Percentiles rank a stretch among this genome's conserved stretches.
These are phyloP conservation scores for Alternaria postmessia DNA, from an alignment of 2,329 filamentous ascomycete genomes.

Conservation along the genomic window DNA sequence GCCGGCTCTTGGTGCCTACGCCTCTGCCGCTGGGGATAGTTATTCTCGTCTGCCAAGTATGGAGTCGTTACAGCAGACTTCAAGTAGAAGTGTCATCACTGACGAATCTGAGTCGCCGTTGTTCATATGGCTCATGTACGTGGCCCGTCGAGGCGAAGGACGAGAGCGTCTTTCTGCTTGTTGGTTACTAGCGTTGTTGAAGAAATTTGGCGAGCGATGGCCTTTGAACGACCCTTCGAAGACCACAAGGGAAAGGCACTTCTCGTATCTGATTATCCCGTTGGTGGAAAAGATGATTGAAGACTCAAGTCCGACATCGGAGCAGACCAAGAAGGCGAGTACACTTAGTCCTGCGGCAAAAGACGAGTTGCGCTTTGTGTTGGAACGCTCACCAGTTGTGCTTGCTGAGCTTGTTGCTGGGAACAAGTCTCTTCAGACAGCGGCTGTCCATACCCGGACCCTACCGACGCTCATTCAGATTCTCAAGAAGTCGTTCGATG, in stretches of 20 bases:
- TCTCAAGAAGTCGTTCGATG: constrained; percentile 72
- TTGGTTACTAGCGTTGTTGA: constrained; percentile 49
- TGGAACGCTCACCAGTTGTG: constrained; percentile 72
- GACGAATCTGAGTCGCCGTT: constrained; percentile 58
- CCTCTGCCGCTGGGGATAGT: constrained; percentile 34
- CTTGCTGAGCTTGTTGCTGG: constrained; percentile 82
- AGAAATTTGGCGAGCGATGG: constrained; percentile 49
- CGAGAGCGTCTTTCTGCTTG: constrained; percentile 54
- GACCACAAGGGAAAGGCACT: constrained; percentile 51
- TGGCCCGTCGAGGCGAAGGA: constrained; percentile 53
- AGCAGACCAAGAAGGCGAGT: constrained; percentile 34
- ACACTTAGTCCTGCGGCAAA: constrained; percentile 57
- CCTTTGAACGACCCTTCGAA: constrained; percentile 48
- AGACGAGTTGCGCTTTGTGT: constrained; percentile 39
- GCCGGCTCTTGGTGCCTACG: constrained; percentile 52
- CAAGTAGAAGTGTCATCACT: constrained; percentile 41
- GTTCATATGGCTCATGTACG: constrained; percentile 58
- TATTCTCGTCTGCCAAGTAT: constrained; percentile 44
- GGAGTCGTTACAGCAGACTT: constrained; percentile 39
- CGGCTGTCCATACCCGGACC: constrained; percentile 75
- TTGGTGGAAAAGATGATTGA: constrained; percentile 59
- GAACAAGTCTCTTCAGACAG: constrained; percentile 79
- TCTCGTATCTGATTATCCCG: constrained; percentile 57
- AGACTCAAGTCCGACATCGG: constrained; percentile 40
- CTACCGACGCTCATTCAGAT: constrained; percentile 69